phyloP scores from a whole-genome alignment of 306 rosid species.

The Pyrus betulifolia region DNA sequence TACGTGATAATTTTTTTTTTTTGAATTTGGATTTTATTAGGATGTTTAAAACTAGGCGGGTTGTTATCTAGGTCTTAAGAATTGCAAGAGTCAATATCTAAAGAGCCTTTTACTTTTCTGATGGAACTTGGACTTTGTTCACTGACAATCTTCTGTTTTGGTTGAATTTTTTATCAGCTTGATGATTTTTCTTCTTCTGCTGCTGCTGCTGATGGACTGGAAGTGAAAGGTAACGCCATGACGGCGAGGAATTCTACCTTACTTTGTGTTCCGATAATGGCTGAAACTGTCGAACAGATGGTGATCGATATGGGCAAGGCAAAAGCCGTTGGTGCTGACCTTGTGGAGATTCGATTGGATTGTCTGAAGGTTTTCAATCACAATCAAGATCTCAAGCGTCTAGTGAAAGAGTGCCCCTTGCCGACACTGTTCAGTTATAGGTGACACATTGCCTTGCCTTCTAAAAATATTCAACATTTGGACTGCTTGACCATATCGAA shows the following conservation, averaged over 20 bases:
- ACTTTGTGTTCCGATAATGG: conserved; percentile 56
- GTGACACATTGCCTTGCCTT: background rate
- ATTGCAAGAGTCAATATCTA: too few relatives aligned
- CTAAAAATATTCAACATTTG: background rate
- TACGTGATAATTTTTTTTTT: too few relatives aligned
- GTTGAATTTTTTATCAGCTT: conserved; percentile 21
- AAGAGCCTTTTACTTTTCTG: too few relatives aligned
- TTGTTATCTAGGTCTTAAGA: too few relatives aligned
- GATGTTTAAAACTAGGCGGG: too few relatives aligned
- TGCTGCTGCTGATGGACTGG: background rate
- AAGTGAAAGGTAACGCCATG: conserved; percentile 20
- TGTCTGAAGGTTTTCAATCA: conserved; percentile 43
- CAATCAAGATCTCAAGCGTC: conserved; percentile 28
- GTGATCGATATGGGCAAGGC: conserved; percentile 31
- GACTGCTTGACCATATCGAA: background rate
- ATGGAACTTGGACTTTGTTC: too few relatives aligned
- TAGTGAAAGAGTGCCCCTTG: conserved; percentile 37
- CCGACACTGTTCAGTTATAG: conserved; percentile 56
- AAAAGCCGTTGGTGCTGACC: conserved; percentile 46
- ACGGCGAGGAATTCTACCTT: conserved; percentile 32
- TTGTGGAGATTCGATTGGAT: conserved; percentile 69
- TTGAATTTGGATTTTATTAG: too few relatives aligned
- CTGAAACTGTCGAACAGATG: conserved; percentile 46
- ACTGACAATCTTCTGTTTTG: background rate
- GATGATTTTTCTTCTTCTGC: conserved; percentile 6